Evolutionary conservation across 495 filamentous ascomycete genomes (phyloP), one percentile per base, ranked within the genome.

Genomic region (Aspergillus sclerotioniger): DNA sequence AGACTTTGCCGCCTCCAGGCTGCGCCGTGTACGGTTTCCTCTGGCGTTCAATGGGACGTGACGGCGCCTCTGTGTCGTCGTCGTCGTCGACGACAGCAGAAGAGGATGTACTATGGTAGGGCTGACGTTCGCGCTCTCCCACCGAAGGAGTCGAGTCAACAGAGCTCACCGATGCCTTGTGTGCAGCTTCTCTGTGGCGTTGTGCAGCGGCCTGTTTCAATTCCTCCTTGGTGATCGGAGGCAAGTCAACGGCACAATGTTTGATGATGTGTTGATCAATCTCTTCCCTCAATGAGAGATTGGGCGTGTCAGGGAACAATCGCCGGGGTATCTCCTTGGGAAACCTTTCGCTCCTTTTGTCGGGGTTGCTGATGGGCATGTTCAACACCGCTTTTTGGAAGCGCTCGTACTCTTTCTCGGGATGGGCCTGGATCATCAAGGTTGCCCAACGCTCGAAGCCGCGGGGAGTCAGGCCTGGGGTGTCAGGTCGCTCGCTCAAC

Each of bases 371-470:
- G 65, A 96, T 88, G 1, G 90, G 89, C 80, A 94, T 86, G 51
- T 85, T 80, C 5, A 83, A 65, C 3, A 92, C 83, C 9, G 91
- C 84, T 57, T 85, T 90, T 44, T 86, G 82, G 0, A 98, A 73
- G 6, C 93, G 83, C 45, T 82, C 78, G 58, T 84, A 86, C 71
- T 98, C 93, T 46, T 84, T 81, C 35, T 90, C 84, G 2, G 93
- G 92, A 62, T 91, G 80, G 13, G 90, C 87, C 62, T 84, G 83
- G 49, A 96, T 87, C 71, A 88, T 78, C 19, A 84, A 72, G 0
- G 89, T 91, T 68, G 88, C 84, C 85, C 89, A 96, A 53, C 73
- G 73, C 57, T 87, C 80, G 68, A 96, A 98, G 3, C 93, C 93
- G 29, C 77, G 64, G 3, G 90, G 88, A 1, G 92, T 96, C 15